Conservation (phyloP, 441 rosid species). For the California macrophylla region DNA sequence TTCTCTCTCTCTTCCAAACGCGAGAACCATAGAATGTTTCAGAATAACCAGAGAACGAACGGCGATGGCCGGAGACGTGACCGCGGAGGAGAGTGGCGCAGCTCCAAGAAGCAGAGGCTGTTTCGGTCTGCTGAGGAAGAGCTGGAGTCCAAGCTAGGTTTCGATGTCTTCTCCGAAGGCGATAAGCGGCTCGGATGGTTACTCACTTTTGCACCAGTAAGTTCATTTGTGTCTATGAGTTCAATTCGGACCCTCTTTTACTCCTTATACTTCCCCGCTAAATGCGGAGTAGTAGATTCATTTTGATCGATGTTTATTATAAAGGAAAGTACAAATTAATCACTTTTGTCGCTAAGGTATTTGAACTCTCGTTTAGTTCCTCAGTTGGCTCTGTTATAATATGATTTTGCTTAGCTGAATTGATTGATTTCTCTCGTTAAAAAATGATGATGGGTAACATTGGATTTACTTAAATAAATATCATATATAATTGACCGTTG, state of each 20-base stretch:
- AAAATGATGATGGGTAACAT: background rate
- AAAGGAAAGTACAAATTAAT: background rate
- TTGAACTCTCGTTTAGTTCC: too few relatives aligned
- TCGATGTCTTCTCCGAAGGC: constrained; percentile 80
- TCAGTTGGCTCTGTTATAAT: background rate
- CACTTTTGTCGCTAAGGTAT: background rate
- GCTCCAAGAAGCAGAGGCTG: constrained; percentile 56
- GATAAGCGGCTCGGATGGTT: constrained; percentile 93
- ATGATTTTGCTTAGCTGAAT: background rate
- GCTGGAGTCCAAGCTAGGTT: constrained; percentile 84
- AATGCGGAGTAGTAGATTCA: background rate
- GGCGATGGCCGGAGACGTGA: constrained; percentile 48
- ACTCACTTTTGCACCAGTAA: constrained; percentile 71
- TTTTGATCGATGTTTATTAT: background rate
- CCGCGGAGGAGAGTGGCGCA: constrained; percentile 35
- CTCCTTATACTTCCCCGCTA: background rate
- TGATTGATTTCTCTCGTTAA: background rate
- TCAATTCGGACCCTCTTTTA: background rate
- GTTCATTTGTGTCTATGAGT: constrained; percentile 14
- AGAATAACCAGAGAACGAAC: constrained; percentile 22
- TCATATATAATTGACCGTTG: background rate
- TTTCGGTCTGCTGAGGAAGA: constrained; percentile 71
- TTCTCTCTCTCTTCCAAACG: background rate
- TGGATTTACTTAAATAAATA: background rate
- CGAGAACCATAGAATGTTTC: background rate